Evolutionary conservation across 768 basidiomycete genomes (phyloP).

Genomic region (Lactarius hengduanensis): DNA sequence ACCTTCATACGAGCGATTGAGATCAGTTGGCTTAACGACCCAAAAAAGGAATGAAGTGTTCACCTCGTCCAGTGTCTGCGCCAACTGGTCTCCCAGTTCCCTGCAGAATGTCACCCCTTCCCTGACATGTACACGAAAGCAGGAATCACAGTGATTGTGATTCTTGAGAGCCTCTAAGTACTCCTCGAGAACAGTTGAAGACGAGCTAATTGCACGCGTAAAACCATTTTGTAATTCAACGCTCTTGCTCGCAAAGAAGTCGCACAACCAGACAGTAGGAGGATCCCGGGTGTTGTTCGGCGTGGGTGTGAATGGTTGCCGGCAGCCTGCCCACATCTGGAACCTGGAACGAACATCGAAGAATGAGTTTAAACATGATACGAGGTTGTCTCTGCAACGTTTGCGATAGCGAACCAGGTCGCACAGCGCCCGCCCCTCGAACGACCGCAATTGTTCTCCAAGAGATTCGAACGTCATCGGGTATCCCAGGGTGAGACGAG

Average conservation of each 20-base stretch:
- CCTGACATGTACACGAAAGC: not conserved
- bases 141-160: not conserved
- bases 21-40: not conserved
- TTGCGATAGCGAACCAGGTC: not conserved
- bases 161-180: constrained; percentile 7
- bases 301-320: not conserved
- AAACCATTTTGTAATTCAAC: not conserved
- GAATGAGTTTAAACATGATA: not conserved
- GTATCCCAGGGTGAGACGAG: not conserved
- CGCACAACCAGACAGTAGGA: not conserved
- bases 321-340: constrained; percentile 1
- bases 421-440: not conserved
- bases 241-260: constrained; percentile 5
- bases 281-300: not conserved
- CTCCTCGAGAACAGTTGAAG: not conserved
- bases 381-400: not conserved
- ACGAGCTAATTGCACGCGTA: not conserved
- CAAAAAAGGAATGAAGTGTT: not conserved
- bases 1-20: not conserved
- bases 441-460: not conserved
- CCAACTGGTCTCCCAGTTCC: not conserved
- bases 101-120: not conserved
- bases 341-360: not conserved
- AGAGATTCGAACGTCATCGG: not conserved
- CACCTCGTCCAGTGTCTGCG: constrained; percentile 4